phyloP scores from a whole-genome alignment of 78 protist species.

The Protostelium mycophagum region DNA sequence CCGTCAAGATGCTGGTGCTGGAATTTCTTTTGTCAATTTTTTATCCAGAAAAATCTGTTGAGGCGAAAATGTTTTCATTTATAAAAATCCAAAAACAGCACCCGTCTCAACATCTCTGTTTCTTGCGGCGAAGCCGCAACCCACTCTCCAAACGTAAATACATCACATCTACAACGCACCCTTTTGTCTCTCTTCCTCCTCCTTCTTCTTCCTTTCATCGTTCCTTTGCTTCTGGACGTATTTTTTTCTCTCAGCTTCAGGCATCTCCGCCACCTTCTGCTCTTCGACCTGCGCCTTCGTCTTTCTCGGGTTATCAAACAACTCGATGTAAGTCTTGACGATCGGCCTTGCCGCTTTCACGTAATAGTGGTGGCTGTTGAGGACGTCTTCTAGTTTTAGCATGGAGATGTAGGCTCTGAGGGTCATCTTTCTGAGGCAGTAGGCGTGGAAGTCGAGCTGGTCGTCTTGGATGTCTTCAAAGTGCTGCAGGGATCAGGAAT shows the following conservation, averaged over 20 bases:
- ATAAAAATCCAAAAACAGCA: too few relatives aligned
- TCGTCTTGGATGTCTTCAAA: conserved; percentile 84
- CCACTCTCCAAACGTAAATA: too few relatives aligned
- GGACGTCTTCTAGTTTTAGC: conserved; percentile 49
- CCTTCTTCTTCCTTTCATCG: neutral
- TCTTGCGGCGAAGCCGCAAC: too few relatives aligned
- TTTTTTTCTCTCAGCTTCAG: neutral
- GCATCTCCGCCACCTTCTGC: neutral
- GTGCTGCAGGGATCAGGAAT: conserved; percentile 23
- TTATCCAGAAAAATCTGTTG: too few relatives aligned
- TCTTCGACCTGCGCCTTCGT: neutral
- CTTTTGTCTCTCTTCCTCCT: neutral
- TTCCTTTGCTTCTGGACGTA: neutral
- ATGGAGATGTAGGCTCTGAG: conserved; percentile 79
- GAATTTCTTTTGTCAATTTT: too few relatives aligned
- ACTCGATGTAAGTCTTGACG: neutral
- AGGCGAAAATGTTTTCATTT: too few relatives aligned
- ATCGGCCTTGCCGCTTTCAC: conserved; percentile 6
- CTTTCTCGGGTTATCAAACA: neutral
- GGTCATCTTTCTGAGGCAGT: conserved; percentile 84
- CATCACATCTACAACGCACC: neutral
- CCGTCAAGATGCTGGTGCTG: too few relatives aligned
- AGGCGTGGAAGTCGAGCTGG: conserved; percentile 94
- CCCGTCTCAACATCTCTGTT: too few relatives aligned
- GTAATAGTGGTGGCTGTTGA: conserved; percentile 15